Conservation (phyloP, 768 basidiomycete genomes). For the Cystofilobasidium bisporidii region DNA sequence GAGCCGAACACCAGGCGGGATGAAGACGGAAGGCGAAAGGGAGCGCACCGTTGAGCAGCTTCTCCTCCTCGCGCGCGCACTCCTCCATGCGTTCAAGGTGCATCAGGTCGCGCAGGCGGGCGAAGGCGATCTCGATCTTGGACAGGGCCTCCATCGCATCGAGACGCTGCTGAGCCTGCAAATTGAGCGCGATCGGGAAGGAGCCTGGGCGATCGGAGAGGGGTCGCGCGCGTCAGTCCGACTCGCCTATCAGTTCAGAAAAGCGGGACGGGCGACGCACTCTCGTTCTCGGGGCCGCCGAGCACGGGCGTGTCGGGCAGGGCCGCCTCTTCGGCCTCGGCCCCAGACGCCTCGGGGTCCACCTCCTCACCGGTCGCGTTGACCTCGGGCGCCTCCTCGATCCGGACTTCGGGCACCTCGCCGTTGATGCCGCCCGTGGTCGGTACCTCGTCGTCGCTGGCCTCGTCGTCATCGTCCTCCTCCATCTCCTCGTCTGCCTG, state of each 20-base stretch:
- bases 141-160: slow-evolving; percentile 83
- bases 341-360: slow-evolving; percentile 25
- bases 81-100: slow-evolving; percentile 93
- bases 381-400: background rate
- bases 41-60: slow-evolving; percentile 62
- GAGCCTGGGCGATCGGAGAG: slow-evolving; percentile 44
- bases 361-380: slow-evolving; percentile 6
- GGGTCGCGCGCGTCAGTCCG: no score
- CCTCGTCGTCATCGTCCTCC: slow-evolving; percentile 21
- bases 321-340: slow-evolving; percentile 27
- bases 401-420: background rate
- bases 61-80: slow-evolving; percentile 73
- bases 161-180: slow-evolving; percentile 34
- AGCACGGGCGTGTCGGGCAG: slow-evolving; percentile 11
- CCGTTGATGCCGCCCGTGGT: background rate
- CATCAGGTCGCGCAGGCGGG: slow-evolving; percentile 68
- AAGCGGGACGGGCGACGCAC: background rate
- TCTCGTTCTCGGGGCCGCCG: slow-evolving; percentile 3
- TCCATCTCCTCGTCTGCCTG: slow-evolving; percentile 20
- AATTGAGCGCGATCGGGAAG: slow-evolving; percentile 3
- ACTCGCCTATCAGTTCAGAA: background rate
- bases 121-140: slow-evolving; percentile 85
- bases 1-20: background rate
- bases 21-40: background rate
- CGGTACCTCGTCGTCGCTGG: background rate